Conservation (phyloP, 768 basidiomycete genomes). For the Lactarius pseudohatsudake region DNA sequence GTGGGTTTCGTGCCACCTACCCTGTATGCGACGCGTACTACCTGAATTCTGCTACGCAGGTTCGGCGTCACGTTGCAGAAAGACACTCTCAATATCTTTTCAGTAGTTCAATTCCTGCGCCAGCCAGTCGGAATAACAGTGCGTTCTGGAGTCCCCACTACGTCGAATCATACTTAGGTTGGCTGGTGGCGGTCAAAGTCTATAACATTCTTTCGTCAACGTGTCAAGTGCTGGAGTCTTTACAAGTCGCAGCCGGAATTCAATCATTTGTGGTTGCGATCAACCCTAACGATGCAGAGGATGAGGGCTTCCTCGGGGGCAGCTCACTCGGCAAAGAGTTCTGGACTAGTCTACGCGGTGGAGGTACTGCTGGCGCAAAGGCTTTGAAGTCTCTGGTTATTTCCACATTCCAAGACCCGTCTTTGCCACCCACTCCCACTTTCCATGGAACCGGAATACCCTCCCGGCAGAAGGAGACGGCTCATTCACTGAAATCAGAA, state of each 20-base stretch:
- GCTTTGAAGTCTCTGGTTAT: constrained; percentile 47
- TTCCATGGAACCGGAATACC: constrained; percentile 8
- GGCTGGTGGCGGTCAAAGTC: constrained; percentile 39
- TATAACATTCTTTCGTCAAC: constrained; percentile 47
- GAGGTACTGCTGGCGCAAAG: constrained; percentile 57
- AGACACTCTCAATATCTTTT: constrained; percentile 64
- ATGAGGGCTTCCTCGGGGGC: constrained; percentile 64
- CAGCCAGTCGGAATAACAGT: constrained; percentile 25
- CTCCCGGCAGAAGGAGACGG: constrained; percentile 19
- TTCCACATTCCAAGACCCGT: constrained; percentile 5
- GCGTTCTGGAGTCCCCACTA: constrained; percentile 13
- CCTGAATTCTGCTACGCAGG: constrained; percentile 40
- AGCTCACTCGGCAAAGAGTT: constrained; percentile 60
- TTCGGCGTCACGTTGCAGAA: constrained; percentile 54
- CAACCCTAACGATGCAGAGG: constrained; percentile 47
- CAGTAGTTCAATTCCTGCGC: constrained; percentile 22
- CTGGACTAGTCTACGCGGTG: constrained; percentile 59
- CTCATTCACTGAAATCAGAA: constrained; percentile 28
- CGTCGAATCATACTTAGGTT: neutral
- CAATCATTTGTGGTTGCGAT: constrained; percentile 66
- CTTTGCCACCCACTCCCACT: constrained; percentile 2
- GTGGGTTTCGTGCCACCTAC: constrained; percentile 36
- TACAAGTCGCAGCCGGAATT: constrained; percentile 49
- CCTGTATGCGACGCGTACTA: neutral
- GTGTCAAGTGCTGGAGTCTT: constrained; percentile 54